Base-by-base conservation (phyloP, 805 yeast species). In the Pichia nanzhaoensis region DNA sequence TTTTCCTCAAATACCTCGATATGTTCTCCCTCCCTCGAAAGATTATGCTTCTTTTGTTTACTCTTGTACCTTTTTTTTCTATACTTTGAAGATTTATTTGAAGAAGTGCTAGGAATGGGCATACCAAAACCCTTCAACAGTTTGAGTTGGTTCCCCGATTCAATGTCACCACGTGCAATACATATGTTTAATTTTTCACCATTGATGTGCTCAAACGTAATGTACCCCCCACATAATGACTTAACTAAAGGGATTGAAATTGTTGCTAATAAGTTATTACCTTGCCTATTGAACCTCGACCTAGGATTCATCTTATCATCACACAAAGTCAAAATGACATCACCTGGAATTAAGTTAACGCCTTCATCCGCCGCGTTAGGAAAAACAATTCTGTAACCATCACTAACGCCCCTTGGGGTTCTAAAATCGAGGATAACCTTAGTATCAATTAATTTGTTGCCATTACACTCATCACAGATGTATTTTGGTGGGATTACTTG, bases 361-460 rank as follows among this genome's bases (percentile, higher is more conserved):
- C 78, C 83, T 58, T 82, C 84, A 55, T 83, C 89, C 0, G 82
- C 85, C 53, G 76, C 80, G 5, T 80, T 76, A n/a, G 71, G 64
- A 18, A 80, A 61, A 1, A 77, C 64, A 17, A 80, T 69, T 37
- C 66, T 62, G 49, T 78, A 78, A 0, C 80, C 79, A 41, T 73
- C 59, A 35, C 63, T 61, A 34, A 77, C 66, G 2, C 90, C 90
- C 3, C 80, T 78, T 16, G 72, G 69, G 2, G 81, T 66, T n/a
- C 64, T 63, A 8, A 82, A 70, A 39, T 71, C 69, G 27, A 82
- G 60, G 9, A 80, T 68, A 47, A 75, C 75, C 30, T 74, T 67
- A 37, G 67, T 75, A 47, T 72, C 68, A 16, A 68, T 51, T 47
- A 69, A 72, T 17, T 78, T 80, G 9, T 55, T 47, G 0, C 79